Base-by-base conservation (phyloP, 805 yeast species). In the Saccharomycopsis olivae region DNA sequence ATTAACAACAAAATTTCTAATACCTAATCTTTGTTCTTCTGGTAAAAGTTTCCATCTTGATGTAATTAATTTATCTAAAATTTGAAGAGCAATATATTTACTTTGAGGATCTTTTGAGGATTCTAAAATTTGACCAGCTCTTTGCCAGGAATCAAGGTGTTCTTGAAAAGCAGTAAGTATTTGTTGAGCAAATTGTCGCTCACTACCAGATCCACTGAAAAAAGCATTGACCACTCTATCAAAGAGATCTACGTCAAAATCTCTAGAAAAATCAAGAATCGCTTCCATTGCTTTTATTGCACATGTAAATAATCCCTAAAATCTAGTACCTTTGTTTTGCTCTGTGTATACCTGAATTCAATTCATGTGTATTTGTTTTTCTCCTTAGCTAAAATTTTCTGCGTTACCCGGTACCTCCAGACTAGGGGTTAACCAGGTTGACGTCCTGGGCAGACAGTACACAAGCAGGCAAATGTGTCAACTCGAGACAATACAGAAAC, bases 1-100 rank as follows among this genome's bases (percentile, higher is more conserved):
- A 51, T 85, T 79, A 41, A 88, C 96, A 45, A 88, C 73, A 53
- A 92, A 92, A 57, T 89, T 87, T 56, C 98, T 75, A 51, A 92
- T 92, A 19, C 97, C 97, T 37, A 81, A 66, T 51, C 95, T 73
- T 62, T 92, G 96, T 31, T 79, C 87, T 43, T 73, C 77, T 9
- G 96, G 95, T 39, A 92, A 68, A 41, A 87, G 71, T 60, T 87
- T 92, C 99, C 99, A 92, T 53, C 88, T 75, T 37, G 94, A 82
- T 51, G 78, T 80, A 56, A 92, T 88, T 55, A 92, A 70, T 53
- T 83, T 86, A 62, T 92, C 95, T 53, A 92, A 66, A 46, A 92
- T 83, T 18, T 94, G 77, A 43, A 92, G 67, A 6, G 96, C 98
- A 58, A 92, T 81, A 60, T 82, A 89, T 62, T 92, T 92, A 24